These are phyloP conservation scores for Stevia rebaudiana DNA, from an alignment of 140 eudicot species.

Conservation along the genomic window DNA sequence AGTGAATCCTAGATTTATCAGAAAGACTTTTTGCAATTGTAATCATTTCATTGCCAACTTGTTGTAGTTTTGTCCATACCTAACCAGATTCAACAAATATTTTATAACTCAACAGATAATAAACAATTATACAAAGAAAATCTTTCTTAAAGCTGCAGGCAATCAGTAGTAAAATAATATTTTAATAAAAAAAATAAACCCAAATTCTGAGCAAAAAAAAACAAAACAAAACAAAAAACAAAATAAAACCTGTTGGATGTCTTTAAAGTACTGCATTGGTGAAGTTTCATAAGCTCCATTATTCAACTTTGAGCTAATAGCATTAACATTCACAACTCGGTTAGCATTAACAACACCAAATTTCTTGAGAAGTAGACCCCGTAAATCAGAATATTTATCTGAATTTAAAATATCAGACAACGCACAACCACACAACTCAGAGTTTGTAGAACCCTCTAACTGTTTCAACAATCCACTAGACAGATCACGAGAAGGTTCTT, in stretches of 20 bases:
- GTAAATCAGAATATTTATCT: constrained; percentile 49
- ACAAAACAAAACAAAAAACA: constrained; percentile 34
- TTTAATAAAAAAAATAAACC: background rate
- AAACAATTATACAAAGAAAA: too few relatives aligned
- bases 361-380: constrained; percentile 51
- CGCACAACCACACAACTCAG: constrained; percentile 43
- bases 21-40: constrained; percentile 63
- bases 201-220: constrained; percentile 30
- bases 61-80: constrained; percentile 81
- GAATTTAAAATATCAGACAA: constrained; percentile 52
- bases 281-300: constrained; percentile 63
- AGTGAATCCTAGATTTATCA: constrained; percentile 44
- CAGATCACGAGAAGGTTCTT: constrained; percentile 12
- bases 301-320: constrained; percentile 52
- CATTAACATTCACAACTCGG: constrained; percentile 44
- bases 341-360: constrained; percentile 49
- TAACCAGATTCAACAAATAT: constrained; percentile 37
- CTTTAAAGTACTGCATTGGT: constrained; percentile 53
- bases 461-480: constrained; percentile 39
- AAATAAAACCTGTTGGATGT: constrained; percentile 65
- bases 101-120: too few relatives aligned
- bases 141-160: background rate
- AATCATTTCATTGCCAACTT: constrained; percentile 57
- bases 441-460: constrained; percentile 28
- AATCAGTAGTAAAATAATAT: constrained; percentile 15